These are phyloP conservation scores for Ophiocordyceps polyrhachis-furcata DNA, from an alignment of 2,329 filamentous ascomycete species.

Conservation along the genomic window DNA sequence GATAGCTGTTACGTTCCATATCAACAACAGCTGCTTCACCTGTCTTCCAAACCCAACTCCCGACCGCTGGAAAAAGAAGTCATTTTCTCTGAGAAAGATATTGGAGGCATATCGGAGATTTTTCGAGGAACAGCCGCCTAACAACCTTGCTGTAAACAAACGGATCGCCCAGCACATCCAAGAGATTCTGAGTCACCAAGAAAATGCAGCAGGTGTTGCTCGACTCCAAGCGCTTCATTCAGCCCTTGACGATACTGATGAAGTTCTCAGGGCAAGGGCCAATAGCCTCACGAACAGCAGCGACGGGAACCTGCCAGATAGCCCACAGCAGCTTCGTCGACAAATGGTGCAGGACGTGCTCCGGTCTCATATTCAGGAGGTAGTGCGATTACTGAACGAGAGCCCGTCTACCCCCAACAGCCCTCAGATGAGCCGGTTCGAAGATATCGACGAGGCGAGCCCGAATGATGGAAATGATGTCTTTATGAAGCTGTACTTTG, in stretches of 20 bases:
- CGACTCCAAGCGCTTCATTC: conserved; percentile 20
- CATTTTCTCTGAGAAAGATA: conserved; percentile 23
- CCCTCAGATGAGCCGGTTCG: conserved; percentile 13
- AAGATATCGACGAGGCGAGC: conserved; percentile 25
- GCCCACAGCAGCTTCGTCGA: conserved; percentile 9
- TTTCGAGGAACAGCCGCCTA: conserved; percentile 6
- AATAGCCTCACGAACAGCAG: conserved; percentile 2
- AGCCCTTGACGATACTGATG: conserved; percentile 22
- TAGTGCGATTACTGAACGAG: conserved; percentile 27
- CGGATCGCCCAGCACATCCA: conserved; percentile 10
- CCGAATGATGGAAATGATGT: conserved; percentile 29
- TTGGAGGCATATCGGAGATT: conserved; percentile 19
- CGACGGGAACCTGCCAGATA: not conserved
- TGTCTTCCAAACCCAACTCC: conserved; percentile 38
- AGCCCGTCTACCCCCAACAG: conserved; percentile 3
- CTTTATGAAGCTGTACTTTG: conserved; percentile 35
- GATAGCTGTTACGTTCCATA: conserved; percentile 30
- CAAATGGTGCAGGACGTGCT: conserved; percentile 25
- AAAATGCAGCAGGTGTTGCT: conserved; percentile 10
- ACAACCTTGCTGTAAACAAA: conserved; percentile 8
- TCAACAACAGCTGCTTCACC: conserved; percentile 29
- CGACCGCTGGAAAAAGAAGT: conserved; percentile 32
- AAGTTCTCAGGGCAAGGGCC: conserved; percentile 19
- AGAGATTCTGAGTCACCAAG: conserved; percentile 7
- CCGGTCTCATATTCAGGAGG: conserved; percentile 29